A percentile compares a stretch with the other conserved stretches of the same genome.
These are phyloP conservation scores for Mycena metata DNA, from an alignment of 768 basidiomycete genomes.

Conservation along the genomic window DNA sequence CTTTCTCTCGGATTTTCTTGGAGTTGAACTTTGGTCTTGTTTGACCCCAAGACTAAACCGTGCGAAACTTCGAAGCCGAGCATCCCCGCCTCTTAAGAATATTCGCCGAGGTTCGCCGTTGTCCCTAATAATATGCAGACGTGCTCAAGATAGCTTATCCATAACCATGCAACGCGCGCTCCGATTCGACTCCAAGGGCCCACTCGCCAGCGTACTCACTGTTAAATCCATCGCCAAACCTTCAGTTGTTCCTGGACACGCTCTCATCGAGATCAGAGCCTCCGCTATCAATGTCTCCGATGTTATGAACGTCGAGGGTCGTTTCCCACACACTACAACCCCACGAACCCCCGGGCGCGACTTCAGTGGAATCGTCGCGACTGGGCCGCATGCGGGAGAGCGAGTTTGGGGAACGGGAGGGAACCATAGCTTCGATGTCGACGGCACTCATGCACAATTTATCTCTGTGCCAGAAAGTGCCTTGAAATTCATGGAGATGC, in stretches of 20 bases:
- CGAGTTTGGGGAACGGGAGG: slow-evolving; percentile 31
- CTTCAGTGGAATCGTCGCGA: slow-evolving; percentile 19
- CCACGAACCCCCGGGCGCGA: slow-evolving; percentile 29
- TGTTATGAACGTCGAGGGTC: slow-evolving; percentile 30
- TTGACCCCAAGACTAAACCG: too few species aligned
- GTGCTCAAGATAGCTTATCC: not conserved
- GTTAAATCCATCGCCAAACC: slow-evolving; percentile 5
- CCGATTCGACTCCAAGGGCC: slow-evolving; percentile 13
- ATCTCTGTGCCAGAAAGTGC: slow-evolving; percentile 22
- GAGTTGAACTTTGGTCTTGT: too few species aligned
- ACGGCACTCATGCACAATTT: slow-evolving; percentile 23
- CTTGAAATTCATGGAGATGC: slow-evolving; percentile 30
- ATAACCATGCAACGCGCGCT: slow-evolving; percentile 9
- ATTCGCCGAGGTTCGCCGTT: too few species aligned
- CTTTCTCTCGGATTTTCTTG: too few species aligned
- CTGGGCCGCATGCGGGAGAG: slow-evolving; percentile 14
- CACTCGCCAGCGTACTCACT: not conserved
- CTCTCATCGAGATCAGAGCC: slow-evolving; percentile 7
- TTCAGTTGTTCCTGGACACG: slow-evolving; percentile 7
- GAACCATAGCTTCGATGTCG: slow-evolving; percentile 5
- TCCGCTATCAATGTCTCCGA: slow-evolving; percentile 27
- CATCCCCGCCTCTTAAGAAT: too few species aligned
- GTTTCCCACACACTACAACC: slow-evolving; percentile 18
- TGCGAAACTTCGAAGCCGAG: too few species aligned
- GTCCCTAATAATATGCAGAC: not conserved